Evolutionary conservation across 805 yeast genomes (phyloP), one percentile per base, ranked within the genome.

Genomic region (Saccharomycopsis sp.): DNA sequence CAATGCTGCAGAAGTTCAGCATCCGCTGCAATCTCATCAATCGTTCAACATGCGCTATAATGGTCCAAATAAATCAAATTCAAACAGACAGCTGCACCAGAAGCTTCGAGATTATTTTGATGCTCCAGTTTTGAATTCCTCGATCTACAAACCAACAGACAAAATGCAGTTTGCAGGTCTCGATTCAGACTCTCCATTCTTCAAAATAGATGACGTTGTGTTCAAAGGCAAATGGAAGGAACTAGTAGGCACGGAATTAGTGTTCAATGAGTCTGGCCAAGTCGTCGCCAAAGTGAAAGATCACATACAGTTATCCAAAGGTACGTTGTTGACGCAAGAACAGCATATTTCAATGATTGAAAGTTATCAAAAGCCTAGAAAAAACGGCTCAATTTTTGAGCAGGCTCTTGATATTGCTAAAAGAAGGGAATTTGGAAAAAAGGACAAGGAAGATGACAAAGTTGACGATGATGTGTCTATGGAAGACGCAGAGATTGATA

Each of bases 161-260:
- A 58, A 62, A n/a, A 49, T 80, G 18, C 76, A 75, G 46, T 55
- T 71, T 10, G 67, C 80, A 13, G 83, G 80, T 0, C 53, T 80
- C 19, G 73, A 75, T 16, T 61, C 68, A 9, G 64, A 66, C 16
- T 59, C 60, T 23, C 87, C 88, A 4, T 53, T 77, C 16, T 65
- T 78, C 33, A 75, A 71, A 50, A 61, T 76, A 10, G 79, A 80
- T 30, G 68, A 70, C 38, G 65, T 69, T 29, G 59, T 84, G 3
- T 85, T 75, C 55, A 74, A 76, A 57, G 92, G 94, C 2, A 62
- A 66, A 17, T 88, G 96, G 96, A 67, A 69, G 32, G 71, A 71
- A 41, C 59, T 85, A 2, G 78, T 84, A 1, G 97, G 97, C 0
- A 81, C 94, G 0, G 96, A 75, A 47, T 54, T 74, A 31, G 71